Evolutionary conservation across 345 rosid species (phyloP).

Genomic region (Brassica carinata): DNA sequence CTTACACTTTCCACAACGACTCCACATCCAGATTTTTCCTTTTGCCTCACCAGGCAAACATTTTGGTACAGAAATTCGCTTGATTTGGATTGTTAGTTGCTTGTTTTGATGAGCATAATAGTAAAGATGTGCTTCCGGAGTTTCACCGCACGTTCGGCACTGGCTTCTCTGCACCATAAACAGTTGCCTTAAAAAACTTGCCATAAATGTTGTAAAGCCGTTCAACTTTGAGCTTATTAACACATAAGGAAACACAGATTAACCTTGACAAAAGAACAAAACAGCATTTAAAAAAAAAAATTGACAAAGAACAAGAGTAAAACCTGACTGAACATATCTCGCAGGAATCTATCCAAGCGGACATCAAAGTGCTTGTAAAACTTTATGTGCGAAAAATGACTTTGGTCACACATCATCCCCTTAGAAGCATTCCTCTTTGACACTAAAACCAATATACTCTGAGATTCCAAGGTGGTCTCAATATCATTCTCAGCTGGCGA

Average conservation of each 20-base stretch:
- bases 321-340: conserved; percentile 86
- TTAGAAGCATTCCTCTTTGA: conserved; percentile 67
- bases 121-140: conserved; percentile 79
- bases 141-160: conserved; percentile 61
- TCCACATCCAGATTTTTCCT: conserved; percentile 99
- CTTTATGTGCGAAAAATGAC: conserved; percentile 90
- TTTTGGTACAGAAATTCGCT: conserved; percentile 46
- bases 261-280: neutral
- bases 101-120: conserved; percentile 79
- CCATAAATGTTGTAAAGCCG: neutral
- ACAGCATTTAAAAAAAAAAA: neutral
- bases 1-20: conserved; percentile 80
- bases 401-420: conserved; percentile 84
- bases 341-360: conserved; percentile 87
- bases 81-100: conserved; percentile 80
- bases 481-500: conserved; percentile 46
- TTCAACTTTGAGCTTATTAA: neutral
- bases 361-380: conserved; percentile 87
- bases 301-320: conserved; percentile 4
- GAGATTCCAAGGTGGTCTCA: conserved; percentile 54
- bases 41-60: conserved; percentile 64
- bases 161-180: conserved; percentile 60
- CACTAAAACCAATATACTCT: conserved; percentile 89
- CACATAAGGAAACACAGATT: neutral
- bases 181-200: conserved; percentile 32